Conservation (phyloP, 345 rosid species). For the Eucalyptus leucophloia region DNA sequence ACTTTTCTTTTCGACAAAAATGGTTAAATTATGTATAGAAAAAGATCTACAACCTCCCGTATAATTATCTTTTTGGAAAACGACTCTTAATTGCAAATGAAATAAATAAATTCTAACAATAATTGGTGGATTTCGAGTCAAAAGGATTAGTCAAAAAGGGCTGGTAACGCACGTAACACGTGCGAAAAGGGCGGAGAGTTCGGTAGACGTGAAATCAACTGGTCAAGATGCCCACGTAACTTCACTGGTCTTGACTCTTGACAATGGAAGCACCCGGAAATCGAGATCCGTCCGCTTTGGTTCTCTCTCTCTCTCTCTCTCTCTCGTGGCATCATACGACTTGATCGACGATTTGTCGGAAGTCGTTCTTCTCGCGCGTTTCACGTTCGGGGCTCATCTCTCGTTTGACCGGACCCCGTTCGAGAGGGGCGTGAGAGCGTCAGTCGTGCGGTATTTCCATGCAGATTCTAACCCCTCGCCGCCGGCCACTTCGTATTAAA, state of each 20-base stretch:
- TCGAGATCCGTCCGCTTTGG: neutral
- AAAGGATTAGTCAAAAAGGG: neutral
- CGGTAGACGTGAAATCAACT: neutral
- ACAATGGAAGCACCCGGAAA: neutral
- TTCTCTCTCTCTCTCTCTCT: neutral
- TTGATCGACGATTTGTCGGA: neutral
- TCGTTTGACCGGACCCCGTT: neutral
- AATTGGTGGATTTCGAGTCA: neutral
- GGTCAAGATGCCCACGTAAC: neutral
- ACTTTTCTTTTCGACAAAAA: neutral
- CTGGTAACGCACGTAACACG: neutral
- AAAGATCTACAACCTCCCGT: too few relatives aligned
- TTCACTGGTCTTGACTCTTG: neutral
- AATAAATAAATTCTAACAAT: too few relatives aligned
- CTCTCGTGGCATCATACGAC: neutral
- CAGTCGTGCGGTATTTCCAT: neutral
- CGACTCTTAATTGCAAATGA: neutral
- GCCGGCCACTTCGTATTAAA: neutral
- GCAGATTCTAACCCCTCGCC: neutral
- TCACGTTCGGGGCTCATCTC: neutral
- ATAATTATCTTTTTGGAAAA: neutral
- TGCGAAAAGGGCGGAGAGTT: neutral
- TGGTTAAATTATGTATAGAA: too few relatives aligned
- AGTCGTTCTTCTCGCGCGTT: neutral
- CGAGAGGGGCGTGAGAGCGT: neutral